Evolutionary conservation across 768 basidiomycete genomes (phyloP).

Genomic region (Mycena maculata): DNA sequence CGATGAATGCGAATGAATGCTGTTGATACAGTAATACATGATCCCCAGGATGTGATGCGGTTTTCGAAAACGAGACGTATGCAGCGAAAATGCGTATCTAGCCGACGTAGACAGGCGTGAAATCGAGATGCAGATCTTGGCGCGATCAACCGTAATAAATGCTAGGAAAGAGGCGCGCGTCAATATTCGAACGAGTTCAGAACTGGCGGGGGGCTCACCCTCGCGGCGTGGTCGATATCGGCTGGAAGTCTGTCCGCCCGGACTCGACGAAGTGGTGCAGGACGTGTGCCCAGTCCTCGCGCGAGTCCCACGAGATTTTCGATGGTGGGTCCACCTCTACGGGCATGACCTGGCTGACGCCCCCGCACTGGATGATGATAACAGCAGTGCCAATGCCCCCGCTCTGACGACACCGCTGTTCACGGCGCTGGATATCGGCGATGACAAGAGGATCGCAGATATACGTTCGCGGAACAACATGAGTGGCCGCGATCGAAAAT

Average conservation of each 20-base stretch:
- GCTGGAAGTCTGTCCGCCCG: slow-evolving; percentile 82
- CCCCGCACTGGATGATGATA: slow-evolving; percentile 81
- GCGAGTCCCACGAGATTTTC: slow-evolving; percentile 80
- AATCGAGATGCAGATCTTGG: neutral
- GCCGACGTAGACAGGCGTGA: slow-evolving; percentile 11
- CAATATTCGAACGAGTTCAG: neutral
- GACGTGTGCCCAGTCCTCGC: slow-evolving; percentile 79
- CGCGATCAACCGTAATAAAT: slow-evolving; percentile 52
- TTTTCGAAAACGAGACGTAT: neutral
- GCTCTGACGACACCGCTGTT: slow-evolving; percentile 78
- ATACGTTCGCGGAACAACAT: slow-evolving; percentile 77
- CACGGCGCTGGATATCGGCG: slow-evolving; percentile 81
- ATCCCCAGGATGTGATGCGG: slow-evolving; percentile 25
- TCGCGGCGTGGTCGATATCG: slow-evolving; percentile 80
- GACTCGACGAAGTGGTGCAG: slow-evolving; percentile 78
- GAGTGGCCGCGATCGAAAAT: slow-evolving; percentile 75
- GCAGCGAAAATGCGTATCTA: slow-evolving; percentile 31
- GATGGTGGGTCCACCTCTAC: slow-evolving; percentile 85
- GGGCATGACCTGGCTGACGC: slow-evolving; percentile 85
- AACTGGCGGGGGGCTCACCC: slow-evolving; percentile 63
- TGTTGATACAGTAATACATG: slow-evolving; percentile 30
- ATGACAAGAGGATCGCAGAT: slow-evolving; percentile 82
- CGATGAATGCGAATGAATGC: slow-evolving; percentile 9
- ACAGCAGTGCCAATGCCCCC: slow-evolving; percentile 84
- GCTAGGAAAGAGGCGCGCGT: slow-evolving; percentile 40